Evolutionary conservation across 1,284 basidiomycete genomes (phyloP), one percentile per base, ranked within the genome.

Genomic region (Anthracocystis walkeri): DNA sequence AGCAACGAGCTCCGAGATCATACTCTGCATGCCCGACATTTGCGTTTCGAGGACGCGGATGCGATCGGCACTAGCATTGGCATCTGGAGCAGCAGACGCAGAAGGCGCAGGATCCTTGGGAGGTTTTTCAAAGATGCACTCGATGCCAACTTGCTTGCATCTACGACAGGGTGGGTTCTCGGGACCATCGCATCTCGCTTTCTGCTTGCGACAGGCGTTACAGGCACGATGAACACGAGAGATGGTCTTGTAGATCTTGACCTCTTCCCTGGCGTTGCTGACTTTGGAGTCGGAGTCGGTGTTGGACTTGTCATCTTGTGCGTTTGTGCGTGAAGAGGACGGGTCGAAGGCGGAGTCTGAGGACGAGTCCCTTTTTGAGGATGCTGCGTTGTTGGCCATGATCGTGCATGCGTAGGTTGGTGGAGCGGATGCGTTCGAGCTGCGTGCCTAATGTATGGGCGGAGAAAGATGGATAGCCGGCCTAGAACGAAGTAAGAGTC

Each of bases 41-140:
- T 77, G 70, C 0, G 57, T 53, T 38, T 77, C 75, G 38, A 77
- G 25, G 5, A 53, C 14, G 23, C 58, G 58, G 46, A 73, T 77
- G 25, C 70, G 20, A 40, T 69, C 70, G 3, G 62, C 51, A 33
- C 66, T 60, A 58, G 90, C 87, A 76, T 90, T 86, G 7, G 87
- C 87, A 70, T 90, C 90, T 1, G 87, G 40, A 11, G 46, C 53
- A 25, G 20, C 21, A 0, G 50, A 41, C 0, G 52, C 23, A 31
- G 66, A 44, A 1, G 64, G 14, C 0, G 41, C 31, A 21, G 87
- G 88, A 87, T 93, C 93, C 88, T 91, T 93, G 86, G 94, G 91
- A 79, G 93, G 93, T 86, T 95, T 96, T 86, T 95, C 95, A 85
- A 95, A 97, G 50, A 97, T 87, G 82, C 94, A 97, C 38, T 89